A percentile compares a stretch with the other conserved stretches of the same genome.
Conservation (phyloP, 305 asterid species). For the Lippia alba region DNA sequence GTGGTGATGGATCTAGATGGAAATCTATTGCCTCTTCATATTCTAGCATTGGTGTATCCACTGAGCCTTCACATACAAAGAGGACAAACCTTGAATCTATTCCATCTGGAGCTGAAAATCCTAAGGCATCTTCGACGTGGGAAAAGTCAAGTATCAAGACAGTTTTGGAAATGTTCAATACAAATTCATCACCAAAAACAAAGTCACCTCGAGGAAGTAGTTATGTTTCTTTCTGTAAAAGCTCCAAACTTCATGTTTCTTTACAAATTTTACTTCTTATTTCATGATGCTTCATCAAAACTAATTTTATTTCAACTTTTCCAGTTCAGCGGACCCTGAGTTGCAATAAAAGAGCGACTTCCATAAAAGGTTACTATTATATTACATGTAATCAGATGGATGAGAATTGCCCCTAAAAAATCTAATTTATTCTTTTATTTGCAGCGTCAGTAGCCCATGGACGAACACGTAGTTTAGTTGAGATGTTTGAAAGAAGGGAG, state of each 20-base stretch:
- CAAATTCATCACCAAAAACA: conserved; percentile 46
- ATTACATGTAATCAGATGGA: conserved; percentile 25
- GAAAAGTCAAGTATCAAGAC: conserved; percentile 50
- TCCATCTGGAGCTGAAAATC: conserved; percentile 50
- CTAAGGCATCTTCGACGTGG: conserved; percentile 62
- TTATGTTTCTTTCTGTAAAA: conserved; percentile 43
- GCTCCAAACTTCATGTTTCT: conserved; percentile 16
- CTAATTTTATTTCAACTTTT: conserved; percentile 29
- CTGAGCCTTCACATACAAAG: conserved; percentile 56
- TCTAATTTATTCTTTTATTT: conserved; percentile 36
- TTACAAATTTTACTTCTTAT: conserved; percentile 24
- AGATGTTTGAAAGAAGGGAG: conserved; percentile 89
- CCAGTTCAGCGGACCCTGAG: conserved; percentile 60
- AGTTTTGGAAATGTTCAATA: conserved; percentile 57
- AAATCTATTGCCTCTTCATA: conserved; percentile 56
- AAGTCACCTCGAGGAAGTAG: conserved; percentile 46
- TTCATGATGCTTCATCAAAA: conserved; percentile 12
- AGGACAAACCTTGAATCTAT: conserved; percentile 58
- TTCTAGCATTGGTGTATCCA: conserved; percentile 48
- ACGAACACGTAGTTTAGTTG: conserved; percentile 95
- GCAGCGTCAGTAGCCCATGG: conserved; percentile 86
- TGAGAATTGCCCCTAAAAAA: conserved; percentile 14
- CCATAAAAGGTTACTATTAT: conserved; percentile 69
- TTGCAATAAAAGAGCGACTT: conserved; percentile 52
- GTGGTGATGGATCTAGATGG: conserved; percentile 63